Evolutionary conservation across 148 eudicot species (phyloP), one percentile per base, ranked within the genome.

Genomic region (Fagopyrum esculentum): DNA sequence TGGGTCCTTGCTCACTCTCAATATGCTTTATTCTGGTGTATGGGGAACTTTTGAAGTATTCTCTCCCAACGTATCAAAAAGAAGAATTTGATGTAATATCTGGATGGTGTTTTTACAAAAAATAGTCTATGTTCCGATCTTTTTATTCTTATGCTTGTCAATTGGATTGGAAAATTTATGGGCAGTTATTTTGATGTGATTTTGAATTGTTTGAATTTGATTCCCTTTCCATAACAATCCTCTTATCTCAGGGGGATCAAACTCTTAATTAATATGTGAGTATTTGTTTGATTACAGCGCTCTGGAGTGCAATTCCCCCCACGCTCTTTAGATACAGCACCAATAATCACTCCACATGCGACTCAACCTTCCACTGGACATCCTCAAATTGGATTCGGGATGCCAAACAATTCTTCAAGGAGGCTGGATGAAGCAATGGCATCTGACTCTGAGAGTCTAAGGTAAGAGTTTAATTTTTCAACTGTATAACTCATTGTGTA

Each of bases 351-450:
- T 61, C 99, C 99, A 9, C 97, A 97, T 61, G 92, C 80, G 63
- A 82, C 91, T 76, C 89, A 88, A 73, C 82, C 87, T 69, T 30
- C 85, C 44, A 46, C 15, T 9, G 81, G 85, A 81, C 82, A 73
- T 68, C 43, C 91, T 76, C 97, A 86, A 79, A 84, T 92, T 77
- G 87, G 92, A 57, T 82, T 83, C 75, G 99, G 99, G 76, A 92
- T 90, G 99, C 97, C 98, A 66, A 77, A 78, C 70, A 87, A 87
- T 79, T 86, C 99, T 79, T 87, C 99, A 9, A 84, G 83, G 35
- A 88, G 97, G 81, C 91, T 96, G 80, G 98, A 92, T 80, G 94
- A 90, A 87, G 99, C 97, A 51, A 92, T 92, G 99, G 95, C 89
- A 49, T 83, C 92, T 78, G 99, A 96, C 50, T 77, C 80, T 16